Evolutionary conservation across 441 rosid species (phyloP).

Genomic region (Croton laevigatus): DNA sequence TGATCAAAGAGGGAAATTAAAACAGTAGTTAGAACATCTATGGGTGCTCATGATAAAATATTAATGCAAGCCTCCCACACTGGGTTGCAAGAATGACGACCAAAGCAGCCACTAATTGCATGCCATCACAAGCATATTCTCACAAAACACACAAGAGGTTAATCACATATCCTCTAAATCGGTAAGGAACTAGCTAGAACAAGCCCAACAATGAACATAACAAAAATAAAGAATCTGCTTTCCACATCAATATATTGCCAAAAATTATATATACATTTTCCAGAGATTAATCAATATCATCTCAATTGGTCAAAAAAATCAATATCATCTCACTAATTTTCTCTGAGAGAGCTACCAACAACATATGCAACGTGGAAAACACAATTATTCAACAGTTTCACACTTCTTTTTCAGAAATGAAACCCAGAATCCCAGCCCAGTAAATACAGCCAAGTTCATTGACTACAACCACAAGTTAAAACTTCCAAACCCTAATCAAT

Average conservation of each 20-base stretch:
- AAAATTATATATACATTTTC: neutral
- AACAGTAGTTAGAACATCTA: neutral
- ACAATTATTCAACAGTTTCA: neutral
- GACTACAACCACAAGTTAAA: neutral
- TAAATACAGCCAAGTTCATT: neutral
- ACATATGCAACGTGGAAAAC: neutral
- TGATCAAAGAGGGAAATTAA: neutral
- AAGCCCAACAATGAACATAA: neutral
- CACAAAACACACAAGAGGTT: neutral
- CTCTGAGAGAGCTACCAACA: neutral
- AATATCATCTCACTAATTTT: neutral
- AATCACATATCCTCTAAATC: neutral
- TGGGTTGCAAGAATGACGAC: too few relatives aligned
- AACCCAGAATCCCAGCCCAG: neutral
- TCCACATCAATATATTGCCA: neutral
- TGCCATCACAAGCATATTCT: neutral
- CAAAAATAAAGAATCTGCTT: neutral
- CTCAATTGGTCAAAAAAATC: too few relatives aligned
- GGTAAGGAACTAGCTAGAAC: neutral
- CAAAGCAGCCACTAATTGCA: neutral
- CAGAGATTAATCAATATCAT: neutral
- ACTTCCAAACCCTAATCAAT: slow-evolving; percentile 17
- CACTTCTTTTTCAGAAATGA: neutral
- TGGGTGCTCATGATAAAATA: neutral
- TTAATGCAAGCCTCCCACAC: neutral